These are phyloP conservation scores for Arachis hypogaea DNA, from an alignment of 306 rosid species.

Conservation along the genomic window DNA sequence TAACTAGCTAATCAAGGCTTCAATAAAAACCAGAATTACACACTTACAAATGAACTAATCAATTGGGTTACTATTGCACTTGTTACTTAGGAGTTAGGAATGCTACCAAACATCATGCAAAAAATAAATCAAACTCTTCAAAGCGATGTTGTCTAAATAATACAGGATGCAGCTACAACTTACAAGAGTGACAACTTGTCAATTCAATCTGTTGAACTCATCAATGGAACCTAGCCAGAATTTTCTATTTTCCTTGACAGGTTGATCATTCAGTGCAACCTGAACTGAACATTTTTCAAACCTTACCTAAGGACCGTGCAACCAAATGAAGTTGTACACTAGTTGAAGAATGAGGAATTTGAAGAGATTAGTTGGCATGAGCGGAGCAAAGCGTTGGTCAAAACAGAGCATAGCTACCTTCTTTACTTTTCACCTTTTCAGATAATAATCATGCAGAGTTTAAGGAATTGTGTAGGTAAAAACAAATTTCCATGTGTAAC, in stretches of 20 bases:
- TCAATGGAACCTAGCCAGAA: constrained; percentile 22
- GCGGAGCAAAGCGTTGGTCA: constrained; percentile 2
- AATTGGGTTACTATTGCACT: constrained; percentile 33
- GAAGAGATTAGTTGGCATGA: constrained; percentile 8
- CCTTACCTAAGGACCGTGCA: constrained; percentile 9
- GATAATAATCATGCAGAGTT: background rate
- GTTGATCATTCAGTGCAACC: constrained; percentile 7
- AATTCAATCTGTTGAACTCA: background rate
- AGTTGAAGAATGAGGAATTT: background rate
- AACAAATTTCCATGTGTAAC: background rate
- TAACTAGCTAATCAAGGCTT: constrained; percentile 10
- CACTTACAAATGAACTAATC: background rate
- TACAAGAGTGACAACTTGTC: background rate
- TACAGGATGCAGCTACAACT: background rate
- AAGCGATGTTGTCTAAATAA: background rate
- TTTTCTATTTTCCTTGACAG: background rate
- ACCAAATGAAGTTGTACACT: background rate
- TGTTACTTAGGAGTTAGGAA: background rate
- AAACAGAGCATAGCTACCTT: constrained; percentile 11
- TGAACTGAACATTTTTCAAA: constrained; percentile 24
- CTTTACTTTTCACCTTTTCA: background rate
- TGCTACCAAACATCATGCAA: constrained; percentile 14
- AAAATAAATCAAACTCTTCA: constrained; percentile 3
- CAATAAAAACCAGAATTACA: background rate
- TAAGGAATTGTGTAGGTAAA: constrained; percentile 5